A percentile compares a stretch with the other conserved stretches of the same genome.
phyloP scores from a whole-genome alignment of 1,284 basidiomycete species.

The Austroboletus niveus region DNA sequence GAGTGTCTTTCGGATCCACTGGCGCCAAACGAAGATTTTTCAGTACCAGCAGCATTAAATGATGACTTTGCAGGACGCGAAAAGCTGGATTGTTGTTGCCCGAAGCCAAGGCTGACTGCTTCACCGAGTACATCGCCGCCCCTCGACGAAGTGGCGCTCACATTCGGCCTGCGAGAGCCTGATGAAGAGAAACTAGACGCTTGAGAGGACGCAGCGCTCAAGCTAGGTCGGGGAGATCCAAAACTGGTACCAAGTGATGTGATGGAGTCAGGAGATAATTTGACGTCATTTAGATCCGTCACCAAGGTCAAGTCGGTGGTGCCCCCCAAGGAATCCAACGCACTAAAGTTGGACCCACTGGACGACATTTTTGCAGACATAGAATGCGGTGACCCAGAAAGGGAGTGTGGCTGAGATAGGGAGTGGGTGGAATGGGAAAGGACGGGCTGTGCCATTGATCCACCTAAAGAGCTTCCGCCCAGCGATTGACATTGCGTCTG shows the following conservation, averaged over 20 bases:
- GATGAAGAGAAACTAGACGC: constrained; percentile 25
- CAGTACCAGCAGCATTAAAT: constrained; percentile 19
- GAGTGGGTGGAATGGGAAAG: constrained; percentile 20
- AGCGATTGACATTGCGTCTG: constrained; percentile 23
- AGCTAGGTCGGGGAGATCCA: constrained; percentile 25
- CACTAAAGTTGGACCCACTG: constrained; percentile 20
- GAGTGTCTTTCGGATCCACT: constrained; percentile 17
- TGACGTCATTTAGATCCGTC: constrained; percentile 28
- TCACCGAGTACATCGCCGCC: constrained; percentile 21
- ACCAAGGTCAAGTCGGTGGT: constrained; percentile 20
- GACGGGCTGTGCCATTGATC: constrained; percentile 21
- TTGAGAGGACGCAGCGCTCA: constrained; percentile 29
- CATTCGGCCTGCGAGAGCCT: constrained; percentile 22
- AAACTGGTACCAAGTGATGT: constrained; percentile 26
- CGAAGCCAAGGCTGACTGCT: constrained; percentile 12
- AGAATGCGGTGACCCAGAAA: constrained; percentile 27
- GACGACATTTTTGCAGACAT: constrained; percentile 20
- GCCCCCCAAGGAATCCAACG: constrained; percentile 13
- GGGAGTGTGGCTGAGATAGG: constrained; percentile 28
- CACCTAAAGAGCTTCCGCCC: constrained; percentile 12
- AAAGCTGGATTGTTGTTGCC: constrained; percentile 23
- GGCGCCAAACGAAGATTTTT: constrained; percentile 15
- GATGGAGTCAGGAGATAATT: constrained; percentile 25
- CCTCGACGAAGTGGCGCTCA: constrained; percentile 18
- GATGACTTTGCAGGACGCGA: constrained; percentile 20